These are phyloP conservation scores for Russula olivacea DNA, from an alignment of 768 basidiomycete species.

Conservation along the genomic window DNA sequence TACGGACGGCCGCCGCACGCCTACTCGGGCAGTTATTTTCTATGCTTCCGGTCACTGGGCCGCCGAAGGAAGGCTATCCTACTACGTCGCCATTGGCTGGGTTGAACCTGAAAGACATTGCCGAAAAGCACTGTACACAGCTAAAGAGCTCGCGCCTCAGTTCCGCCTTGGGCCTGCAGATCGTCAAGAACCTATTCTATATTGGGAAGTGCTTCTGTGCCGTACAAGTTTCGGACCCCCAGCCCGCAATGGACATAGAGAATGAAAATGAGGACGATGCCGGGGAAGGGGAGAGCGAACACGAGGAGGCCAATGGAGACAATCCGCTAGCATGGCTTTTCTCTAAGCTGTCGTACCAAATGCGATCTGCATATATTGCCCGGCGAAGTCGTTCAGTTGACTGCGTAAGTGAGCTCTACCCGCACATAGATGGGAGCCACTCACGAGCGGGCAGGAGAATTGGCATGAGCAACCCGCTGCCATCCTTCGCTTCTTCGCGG, in stretches of 20 bases:
- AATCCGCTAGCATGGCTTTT: conserved; percentile 86
- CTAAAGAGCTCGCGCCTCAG: conserved; percentile 79
- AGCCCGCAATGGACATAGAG: conserved; percentile 28
- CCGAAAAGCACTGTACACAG: conserved; percentile 37
- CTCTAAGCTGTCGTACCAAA: conserved; percentile 87
- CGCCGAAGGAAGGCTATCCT: conserved; percentile 26
- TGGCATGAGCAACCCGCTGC: conserved; percentile 82
- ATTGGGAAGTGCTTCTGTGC: conserved; percentile 79
- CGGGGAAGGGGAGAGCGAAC: conserved; percentile 13
- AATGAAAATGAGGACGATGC: conserved; percentile 27
- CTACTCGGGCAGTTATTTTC: conserved; percentile 68
- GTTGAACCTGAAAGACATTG: conserved; percentile 5
- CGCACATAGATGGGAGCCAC: neutral
- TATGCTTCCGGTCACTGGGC: conserved; percentile 41
- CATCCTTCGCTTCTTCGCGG: conserved; percentile 89
- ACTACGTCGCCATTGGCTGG: conserved; percentile 24
- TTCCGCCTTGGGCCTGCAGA: conserved; percentile 65
- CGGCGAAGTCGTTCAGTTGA: conserved; percentile 50
- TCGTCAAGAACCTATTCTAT: conserved; percentile 91
- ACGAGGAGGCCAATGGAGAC: conserved; percentile 15
- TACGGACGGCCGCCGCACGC: conserved; percentile 73
- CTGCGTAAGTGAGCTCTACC: conserved; percentile 36
- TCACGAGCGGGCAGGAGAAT: conserved; percentile 46
- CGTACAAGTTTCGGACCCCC: conserved; percentile 30
- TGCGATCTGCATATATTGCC: conserved; percentile 66